Percentiles rank a stretch among this genome's conserved stretches.
Evolutionary conservation across 257 asterid species (phyloP).

Genomic region (Solanum sejunctum): DNA sequence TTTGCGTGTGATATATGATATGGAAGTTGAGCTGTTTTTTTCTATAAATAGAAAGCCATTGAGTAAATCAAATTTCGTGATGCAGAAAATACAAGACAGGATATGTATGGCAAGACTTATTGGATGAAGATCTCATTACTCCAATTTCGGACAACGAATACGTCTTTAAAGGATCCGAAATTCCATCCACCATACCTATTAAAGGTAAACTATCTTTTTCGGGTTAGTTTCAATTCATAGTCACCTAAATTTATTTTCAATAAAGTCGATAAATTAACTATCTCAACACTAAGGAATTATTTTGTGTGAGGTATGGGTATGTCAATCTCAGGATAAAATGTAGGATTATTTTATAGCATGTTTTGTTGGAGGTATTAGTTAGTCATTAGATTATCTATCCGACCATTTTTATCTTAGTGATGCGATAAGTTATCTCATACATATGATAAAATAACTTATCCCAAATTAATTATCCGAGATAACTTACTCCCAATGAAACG

Average conservation of each 20-base stretch:
- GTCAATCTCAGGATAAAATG: too few relatives aligned
- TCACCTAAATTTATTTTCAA: background rate
- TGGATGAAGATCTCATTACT: conserved; percentile 89
- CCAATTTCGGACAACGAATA: conserved; percentile 87
- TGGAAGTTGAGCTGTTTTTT: background rate
- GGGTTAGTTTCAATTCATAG: background rate
- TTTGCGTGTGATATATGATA: background rate
- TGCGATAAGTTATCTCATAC: too few relatives aligned
- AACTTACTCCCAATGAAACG: too few relatives aligned
- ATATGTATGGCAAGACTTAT: conserved; percentile 85
- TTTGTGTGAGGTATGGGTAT: too few relatives aligned
- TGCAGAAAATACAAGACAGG: conserved; percentile 70
- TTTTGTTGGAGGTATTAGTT: too few relatives aligned
- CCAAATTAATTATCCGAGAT: too few relatives aligned
- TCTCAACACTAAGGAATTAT: background rate
- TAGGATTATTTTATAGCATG: too few relatives aligned
- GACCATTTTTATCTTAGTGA: too few relatives aligned
- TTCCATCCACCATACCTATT: conserved; percentile 10
- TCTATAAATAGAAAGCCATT: background rate
- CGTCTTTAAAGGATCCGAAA: conserved; percentile 83
- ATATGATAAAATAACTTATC: too few relatives aligned
- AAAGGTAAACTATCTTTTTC: conserved; percentile 19
- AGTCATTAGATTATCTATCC: too few relatives aligned
- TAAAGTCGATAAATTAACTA: background rate
- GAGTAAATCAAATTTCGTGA: background rate